A percentile compares a stretch with the other conserved stretches of the same genome.
Conservation (phyloP, 1,284 basidiomycete genomes). For the Phlebopus sp. region DNA sequence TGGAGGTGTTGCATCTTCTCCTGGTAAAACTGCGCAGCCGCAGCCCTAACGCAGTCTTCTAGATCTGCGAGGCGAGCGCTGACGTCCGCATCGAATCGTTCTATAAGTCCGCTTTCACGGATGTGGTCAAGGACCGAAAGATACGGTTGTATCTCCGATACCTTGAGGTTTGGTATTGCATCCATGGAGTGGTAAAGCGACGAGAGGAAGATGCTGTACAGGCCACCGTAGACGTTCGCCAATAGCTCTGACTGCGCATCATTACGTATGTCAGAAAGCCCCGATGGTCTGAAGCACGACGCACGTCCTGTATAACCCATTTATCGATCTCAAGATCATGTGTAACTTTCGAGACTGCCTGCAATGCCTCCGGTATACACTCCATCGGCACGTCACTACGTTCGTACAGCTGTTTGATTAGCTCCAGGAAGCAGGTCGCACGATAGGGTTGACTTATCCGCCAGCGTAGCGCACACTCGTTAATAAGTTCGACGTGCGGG, state of each 20-base stretch:
- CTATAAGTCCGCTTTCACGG: conserved; percentile 64
- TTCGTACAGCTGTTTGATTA: conserved; percentile 87
- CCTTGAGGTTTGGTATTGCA: conserved; percentile 67
- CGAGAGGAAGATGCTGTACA: conserved; percentile 89
- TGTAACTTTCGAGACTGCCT: conserved; percentile 68
- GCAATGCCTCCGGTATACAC: conserved; percentile 88
- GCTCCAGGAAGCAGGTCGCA: conserved; percentile 79
- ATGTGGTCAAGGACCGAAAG: conserved; percentile 71
- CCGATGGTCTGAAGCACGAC: conserved; percentile 29
- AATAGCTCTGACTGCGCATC: conserved; percentile 60
- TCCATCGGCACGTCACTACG: conserved; percentile 90
- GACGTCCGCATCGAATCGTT: conserved; percentile 66
- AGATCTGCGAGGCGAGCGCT: conserved; percentile 65
- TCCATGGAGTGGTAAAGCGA: conserved; percentile 86
- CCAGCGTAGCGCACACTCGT: conserved; percentile 89
- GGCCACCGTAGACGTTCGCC: conserved; percentile 58
- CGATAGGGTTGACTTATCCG: conserved; percentile 81
- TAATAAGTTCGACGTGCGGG: conserved; percentile 79
- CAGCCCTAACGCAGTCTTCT: conserved; percentile 63
- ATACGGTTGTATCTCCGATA: conserved; percentile 62
- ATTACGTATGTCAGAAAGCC: conserved; percentile 12
- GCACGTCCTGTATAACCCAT: conserved; percentile 83
- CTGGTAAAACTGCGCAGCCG: conserved; percentile 70
- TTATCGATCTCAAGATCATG: conserved; percentile 67
- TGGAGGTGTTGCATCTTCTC: conserved; percentile 69